Percentiles rank a stretch among this genome's conserved stretches.
These are phyloP conservation scores for Leishmania turanica DNA, from an alignment of 208 protist genomes.

Conservation along the genomic window DNA sequence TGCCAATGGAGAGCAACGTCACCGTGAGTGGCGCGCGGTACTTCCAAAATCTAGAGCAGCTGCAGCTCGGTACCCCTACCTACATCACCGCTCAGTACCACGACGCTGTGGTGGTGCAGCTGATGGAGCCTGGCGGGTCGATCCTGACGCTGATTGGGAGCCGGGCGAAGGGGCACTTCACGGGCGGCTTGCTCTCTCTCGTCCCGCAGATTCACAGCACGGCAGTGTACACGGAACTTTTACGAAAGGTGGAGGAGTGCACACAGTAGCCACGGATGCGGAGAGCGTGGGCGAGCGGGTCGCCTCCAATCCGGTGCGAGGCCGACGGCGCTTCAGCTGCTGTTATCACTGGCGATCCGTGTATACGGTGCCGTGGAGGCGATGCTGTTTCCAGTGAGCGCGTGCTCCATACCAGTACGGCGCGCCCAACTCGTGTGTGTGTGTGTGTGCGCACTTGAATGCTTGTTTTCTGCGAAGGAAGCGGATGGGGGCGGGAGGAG, in stretches of 20 bases:
- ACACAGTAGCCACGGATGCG: conserved; percentile 14
- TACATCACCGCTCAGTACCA: conserved; percentile 89
- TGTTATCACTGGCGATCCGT: background rate
- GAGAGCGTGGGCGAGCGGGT: background rate
- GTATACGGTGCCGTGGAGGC: background rate
- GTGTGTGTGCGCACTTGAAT: too few relatives aligned
- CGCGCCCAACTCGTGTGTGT: background rate
- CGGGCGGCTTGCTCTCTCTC: conserved; percentile 75
- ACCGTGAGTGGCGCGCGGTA: conserved; percentile 73
- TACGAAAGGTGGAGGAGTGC: conserved; percentile 31
- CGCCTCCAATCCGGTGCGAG: background rate
- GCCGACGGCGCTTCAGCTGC: background rate
- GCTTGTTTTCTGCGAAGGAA: too few relatives aligned
- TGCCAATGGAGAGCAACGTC: conserved; percentile 79
- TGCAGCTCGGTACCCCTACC: conserved; percentile 57
- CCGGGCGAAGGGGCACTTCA: conserved; percentile 78
- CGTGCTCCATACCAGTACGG: background rate
- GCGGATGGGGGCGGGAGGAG: too few relatives aligned
- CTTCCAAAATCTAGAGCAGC: conserved; percentile 83
- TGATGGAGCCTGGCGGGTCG: conserved; percentile 46
- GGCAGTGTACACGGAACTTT: conserved; percentile 25
- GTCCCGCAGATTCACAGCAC: conserved; percentile 61
- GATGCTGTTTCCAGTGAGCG: background rate
- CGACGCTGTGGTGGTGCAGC: conserved; percentile 79
- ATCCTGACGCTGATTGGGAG: conserved; percentile 82